Base-by-base conservation (phyloP, 73 alveolate species). In the Stentor coeruleus region DNA sequence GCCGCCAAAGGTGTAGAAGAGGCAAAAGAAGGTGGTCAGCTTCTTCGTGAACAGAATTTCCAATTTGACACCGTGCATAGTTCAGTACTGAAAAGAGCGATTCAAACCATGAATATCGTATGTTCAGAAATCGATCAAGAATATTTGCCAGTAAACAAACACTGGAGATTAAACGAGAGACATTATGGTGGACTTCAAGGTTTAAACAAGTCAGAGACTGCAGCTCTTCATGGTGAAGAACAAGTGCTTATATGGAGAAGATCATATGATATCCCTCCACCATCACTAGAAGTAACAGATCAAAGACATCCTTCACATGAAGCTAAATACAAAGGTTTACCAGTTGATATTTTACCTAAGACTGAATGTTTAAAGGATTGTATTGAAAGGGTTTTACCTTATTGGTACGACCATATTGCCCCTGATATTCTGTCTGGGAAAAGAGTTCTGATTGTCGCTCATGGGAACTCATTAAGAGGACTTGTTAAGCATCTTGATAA, bases 391-490 rank as follows among this genome's bases (percentile, higher is more conserved):
- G 98, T 95, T 33, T 84, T 93, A 79, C 97, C 99, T 36, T 95
- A 55, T 87, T 97, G 96, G 98, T 89, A 90, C 74, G 98, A 94
- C 77, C 80, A 86, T 3, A 97, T 97, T 72, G 89, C 94, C 14
- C 95, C 96, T 35, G 93, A 82, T 55, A 77, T 95, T 42, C 85
- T 91, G 85, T 92, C 92, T 3, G 99, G 99, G 35, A 88, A 96
- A 89, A 96, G 88, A 3, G 98, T 95, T 3, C 88, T 98, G 76
- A 98, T 98, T 75, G 98, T 92, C 28, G 99, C 99, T 28, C 99
- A 98, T 84, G 99, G 99, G 39, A 91, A 98, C 90, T 94, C 99
- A 59, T 86, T 98, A 35, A 95, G 98, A 82, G 99, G 99, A 81
- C 86, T 98, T 74, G 96, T 96, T 59, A 96, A 97, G 97, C 91